A percentile compares a stretch with the other conserved stretches of the same genome.
These are phyloP conservation scores for Scopulariopsis brevicaulis DNA, from an alignment of 2,329 filamentous ascomycete genomes.

Conservation along the genomic window DNA sequence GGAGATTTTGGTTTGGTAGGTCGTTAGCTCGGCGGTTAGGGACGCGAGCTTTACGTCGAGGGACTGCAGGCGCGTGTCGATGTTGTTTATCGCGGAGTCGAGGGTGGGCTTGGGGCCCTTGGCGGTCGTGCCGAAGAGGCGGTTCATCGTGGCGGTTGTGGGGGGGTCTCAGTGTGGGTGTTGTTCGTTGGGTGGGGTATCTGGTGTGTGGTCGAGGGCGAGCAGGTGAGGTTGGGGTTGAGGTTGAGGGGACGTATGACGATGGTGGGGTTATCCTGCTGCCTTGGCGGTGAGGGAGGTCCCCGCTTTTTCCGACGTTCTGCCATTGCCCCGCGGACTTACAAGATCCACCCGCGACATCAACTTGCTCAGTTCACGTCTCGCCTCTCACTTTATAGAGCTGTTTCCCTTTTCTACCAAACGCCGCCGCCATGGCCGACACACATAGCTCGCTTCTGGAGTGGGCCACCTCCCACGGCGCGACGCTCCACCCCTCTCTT, in stretches of 20 bases:
- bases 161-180: neutral
- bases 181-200: neutral
- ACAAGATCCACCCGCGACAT: neutral
- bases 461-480: slow-evolving; percentile 37
- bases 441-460: slow-evolving; percentile 20
- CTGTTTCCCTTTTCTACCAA: neutral
- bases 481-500: slow-evolving; percentile 34
- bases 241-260: neutral
- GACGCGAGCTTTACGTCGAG: slow-evolving; percentile 93
- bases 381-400: neutral
- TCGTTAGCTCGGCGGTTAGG: slow-evolving; percentile 78
- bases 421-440: neutral
- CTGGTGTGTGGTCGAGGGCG: neutral
- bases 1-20: slow-evolving; percentile 76
- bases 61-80: slow-evolving; percentile 71
- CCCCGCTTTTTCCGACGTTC: slow-evolving; percentile 1
- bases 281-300: neutral
- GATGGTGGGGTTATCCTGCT: slow-evolving; percentile 2
- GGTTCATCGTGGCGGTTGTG: slow-evolving; percentile 59
- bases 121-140: slow-evolving; percentile 83
- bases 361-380: neutral
- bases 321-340: neutral
- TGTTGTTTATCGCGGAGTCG: slow-evolving; percentile 69
- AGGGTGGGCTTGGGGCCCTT: slow-evolving; percentile 85
- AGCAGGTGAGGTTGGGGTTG: neutral